A percentile compares a stretch with the other conserved stretches of the same genome.
phyloP scores from a whole-genome alignment of 257 asterid species.

The Mitragyna speciosa region DNA sequence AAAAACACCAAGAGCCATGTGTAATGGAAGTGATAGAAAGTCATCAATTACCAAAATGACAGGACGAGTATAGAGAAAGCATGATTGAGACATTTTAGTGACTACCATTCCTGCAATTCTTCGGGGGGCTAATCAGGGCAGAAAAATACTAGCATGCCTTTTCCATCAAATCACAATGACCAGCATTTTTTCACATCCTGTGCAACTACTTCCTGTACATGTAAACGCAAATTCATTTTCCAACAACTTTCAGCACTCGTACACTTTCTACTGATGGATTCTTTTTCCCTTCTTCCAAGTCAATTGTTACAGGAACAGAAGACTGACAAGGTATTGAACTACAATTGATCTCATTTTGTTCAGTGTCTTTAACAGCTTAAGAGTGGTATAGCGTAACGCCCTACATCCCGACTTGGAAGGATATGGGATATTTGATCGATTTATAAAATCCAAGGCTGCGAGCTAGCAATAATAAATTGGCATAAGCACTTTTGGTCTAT shows the following conservation, averaged over 20 bases:
- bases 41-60: background rate
- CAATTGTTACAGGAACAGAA: background rate
- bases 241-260: background rate
- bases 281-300: background rate
- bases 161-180: background rate
- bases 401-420: no score
- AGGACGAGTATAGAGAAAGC: background rate
- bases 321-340: constrained; percentile 1
- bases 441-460: no score
- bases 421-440: no score
- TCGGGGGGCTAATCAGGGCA: background rate
- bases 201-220: constrained; percentile 2
- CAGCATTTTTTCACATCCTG: background rate
- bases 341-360: background rate
- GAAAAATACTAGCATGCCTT: background rate
- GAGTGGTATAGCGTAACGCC: no score
- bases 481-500: no score
- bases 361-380: background rate
- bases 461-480: no score
- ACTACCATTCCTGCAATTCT: background rate
- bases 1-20: no score
- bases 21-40: background rate
- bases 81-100: background rate
- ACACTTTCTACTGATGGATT: background rate
- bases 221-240: background rate